Evolutionary conservation across 164 flowering plant genomes (phyloP).

Genomic region (Kingdonia uniflora): DNA sequence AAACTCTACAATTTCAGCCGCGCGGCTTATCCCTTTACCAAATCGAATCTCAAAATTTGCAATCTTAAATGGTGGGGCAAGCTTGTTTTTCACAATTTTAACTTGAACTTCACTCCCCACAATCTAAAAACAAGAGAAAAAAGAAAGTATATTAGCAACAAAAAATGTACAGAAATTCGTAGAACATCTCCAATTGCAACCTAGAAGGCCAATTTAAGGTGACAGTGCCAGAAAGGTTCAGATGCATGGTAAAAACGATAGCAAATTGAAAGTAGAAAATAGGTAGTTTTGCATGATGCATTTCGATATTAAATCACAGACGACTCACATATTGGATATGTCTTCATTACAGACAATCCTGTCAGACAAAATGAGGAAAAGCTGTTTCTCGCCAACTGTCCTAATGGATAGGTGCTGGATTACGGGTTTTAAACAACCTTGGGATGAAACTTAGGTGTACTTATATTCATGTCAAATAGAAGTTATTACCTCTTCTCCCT

Average conservation of each 20-base stretch:
- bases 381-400: too few relatives aligned
- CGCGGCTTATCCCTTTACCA: conserved; percentile 79
- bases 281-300: background rate
- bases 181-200: background rate
- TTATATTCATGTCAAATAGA: background rate
- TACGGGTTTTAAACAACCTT: too few relatives aligned
- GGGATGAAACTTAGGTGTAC: too few relatives aligned
- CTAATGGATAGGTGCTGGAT: too few relatives aligned
- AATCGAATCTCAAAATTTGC: conserved; percentile 85
- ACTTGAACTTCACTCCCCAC: conserved; percentile 75
- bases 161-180: background rate
- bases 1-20: conserved; percentile 58
- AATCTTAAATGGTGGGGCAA: conserved; percentile 79
- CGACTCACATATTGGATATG: too few relatives aligned
- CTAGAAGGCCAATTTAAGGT: background rate
- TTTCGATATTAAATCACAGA: background rate
- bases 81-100: conserved; percentile 89
- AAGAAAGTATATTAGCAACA: conserved; percentile 2
- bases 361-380: too few relatives aligned
- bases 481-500: conserved; percentile 75
- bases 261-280: background rate
- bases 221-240: background rate
- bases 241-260: background rate
- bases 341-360: too few relatives aligned
- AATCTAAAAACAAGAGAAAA: conserved; percentile 41